Evolutionary conservation across 192 early-diverging fungal species (phyloP).

Genomic region (Blastocladiella britannica): DNA sequence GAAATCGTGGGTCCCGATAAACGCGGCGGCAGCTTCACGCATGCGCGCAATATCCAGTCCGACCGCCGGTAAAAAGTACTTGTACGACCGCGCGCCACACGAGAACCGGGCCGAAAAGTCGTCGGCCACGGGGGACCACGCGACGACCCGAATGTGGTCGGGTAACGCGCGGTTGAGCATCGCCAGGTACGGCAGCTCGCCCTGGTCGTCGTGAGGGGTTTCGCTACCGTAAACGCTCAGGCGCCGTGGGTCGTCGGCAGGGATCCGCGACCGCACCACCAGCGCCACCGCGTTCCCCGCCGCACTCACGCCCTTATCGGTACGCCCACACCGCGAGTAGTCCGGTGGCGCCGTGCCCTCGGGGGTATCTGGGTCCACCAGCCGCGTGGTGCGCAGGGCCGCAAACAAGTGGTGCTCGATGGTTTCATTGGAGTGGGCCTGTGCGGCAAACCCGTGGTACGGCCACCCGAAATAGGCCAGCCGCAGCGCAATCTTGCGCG

Average conservation of each 20-base stretch:
- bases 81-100: conserved; percentile 64
- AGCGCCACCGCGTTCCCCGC: conserved; percentile 74
- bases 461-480: conserved; percentile 81
- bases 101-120: conserved; percentile 74
- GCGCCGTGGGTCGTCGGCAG: conserved; percentile 7
- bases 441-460: conserved; percentile 67
- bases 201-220: conserved; percentile 12
- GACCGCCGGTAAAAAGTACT: conserved; percentile 64
- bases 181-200: conserved; percentile 58
- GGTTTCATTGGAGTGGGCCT: conserved; percentile 28
- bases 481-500: conserved; percentile 62
- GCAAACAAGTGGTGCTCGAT: conserved; percentile 73
- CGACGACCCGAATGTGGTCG: conserved; percentile 66
- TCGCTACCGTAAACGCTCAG: conserved; percentile 7
- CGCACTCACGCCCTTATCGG: conserved; percentile 73
- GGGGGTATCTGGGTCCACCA: conserved; percentile 48
- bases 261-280: conserved; percentile 38
- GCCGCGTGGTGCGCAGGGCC: conserved; percentile 49
- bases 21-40: conserved; percentile 43
- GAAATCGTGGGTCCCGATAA: conserved; percentile 73
- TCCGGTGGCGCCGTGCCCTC: too few relatives aligned
- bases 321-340: conserved; percentile 66
- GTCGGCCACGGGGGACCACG: conserved; percentile 60
- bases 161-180: conserved; percentile 75
- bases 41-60: conserved; percentile 53